Conservation (phyloP, 1,284 basidiomycete species). For the Moniliella sp. region DNA sequence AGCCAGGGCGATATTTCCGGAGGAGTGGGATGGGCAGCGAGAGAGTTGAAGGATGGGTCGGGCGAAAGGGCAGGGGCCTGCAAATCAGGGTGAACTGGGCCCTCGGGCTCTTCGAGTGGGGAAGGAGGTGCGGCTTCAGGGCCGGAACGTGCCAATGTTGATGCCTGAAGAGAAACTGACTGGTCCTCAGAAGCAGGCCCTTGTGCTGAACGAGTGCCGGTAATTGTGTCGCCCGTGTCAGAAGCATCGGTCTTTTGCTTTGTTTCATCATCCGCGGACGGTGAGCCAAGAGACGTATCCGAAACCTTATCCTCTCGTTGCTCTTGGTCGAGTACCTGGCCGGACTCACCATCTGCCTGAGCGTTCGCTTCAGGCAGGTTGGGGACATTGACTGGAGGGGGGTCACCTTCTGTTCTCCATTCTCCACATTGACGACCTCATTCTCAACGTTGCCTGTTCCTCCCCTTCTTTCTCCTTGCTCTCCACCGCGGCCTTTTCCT, state of each 20-base stretch:
- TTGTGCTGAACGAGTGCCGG: neutral
- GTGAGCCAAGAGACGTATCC: no score
- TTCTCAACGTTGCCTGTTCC: constrained; percentile 2
- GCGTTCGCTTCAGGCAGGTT: no score
- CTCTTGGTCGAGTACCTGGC: no score
- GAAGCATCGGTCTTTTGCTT: no score
- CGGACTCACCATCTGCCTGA: no score
- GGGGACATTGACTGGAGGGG: no score
- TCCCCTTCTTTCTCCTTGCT: constrained; percentile 2
- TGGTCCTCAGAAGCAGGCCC: neutral
- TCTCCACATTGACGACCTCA: neutral
- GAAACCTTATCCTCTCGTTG: no score
- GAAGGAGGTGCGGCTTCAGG: no score
- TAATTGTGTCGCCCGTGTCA: neutral
- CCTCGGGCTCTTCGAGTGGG: no score
- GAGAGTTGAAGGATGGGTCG: constrained; percentile 18
- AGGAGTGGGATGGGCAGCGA: constrained; percentile 17
- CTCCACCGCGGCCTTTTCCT: constrained; percentile 2
- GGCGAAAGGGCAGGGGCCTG: constrained; percentile 7
- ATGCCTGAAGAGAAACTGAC: neutral
- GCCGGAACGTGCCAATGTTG: no score
- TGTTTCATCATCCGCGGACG: no score
- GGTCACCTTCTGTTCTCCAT: constrained; percentile 1
- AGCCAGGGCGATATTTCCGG: constrained; percentile 10
- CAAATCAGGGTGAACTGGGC: no score